Conservation (phyloP, 1,284 basidiomycete genomes). For the Tilletia setariae region DNA sequence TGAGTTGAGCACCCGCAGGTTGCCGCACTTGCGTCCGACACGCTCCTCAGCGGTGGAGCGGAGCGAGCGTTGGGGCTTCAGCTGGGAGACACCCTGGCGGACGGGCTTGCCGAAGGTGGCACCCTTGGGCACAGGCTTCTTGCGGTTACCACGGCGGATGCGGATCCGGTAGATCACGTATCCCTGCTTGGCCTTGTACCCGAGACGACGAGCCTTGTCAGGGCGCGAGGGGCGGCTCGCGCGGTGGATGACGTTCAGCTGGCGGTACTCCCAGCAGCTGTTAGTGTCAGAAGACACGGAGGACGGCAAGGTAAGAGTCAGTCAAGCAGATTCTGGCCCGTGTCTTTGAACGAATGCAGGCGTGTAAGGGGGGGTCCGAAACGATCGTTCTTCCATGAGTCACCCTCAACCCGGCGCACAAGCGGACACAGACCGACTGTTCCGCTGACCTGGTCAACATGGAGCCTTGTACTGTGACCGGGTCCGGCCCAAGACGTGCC, state of each 20-base stretch:
- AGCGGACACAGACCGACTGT: too few relatives aligned
- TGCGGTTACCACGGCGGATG: slow-evolving; percentile 97
- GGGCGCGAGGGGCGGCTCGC: slow-evolving; percentile 96
- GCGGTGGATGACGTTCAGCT: slow-evolving; percentile 96
- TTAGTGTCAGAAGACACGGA: slow-evolving; percentile 10
- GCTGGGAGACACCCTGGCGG: slow-evolving; percentile 98
- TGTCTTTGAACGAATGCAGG: background rate
- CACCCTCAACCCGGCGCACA: too few relatives aligned
- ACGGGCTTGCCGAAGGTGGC: slow-evolving; percentile 99
- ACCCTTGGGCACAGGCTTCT: slow-evolving; percentile 97
- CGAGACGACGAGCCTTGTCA: slow-evolving; percentile 96
- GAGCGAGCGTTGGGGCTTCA: slow-evolving; percentile 94
- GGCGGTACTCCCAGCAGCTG: slow-evolving; percentile 88
- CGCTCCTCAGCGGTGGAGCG: slow-evolving; percentile 95
- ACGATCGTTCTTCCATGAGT: background rate
- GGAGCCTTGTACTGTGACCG: too few relatives aligned
- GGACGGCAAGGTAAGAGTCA: background rate
- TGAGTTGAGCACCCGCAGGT: slow-evolving; percentile 84
- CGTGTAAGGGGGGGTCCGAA: too few relatives aligned
- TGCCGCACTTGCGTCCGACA: slow-evolving; percentile 91
- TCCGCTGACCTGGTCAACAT: too few relatives aligned
- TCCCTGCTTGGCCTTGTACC: slow-evolving; percentile 99
- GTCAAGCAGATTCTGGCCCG: too few relatives aligned
- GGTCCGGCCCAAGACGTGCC: too few relatives aligned
- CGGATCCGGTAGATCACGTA: slow-evolving; percentile 97